Percentiles rank a stretch among this genome's conserved stretches.
Evolutionary conservation across 2,329 filamentous ascomycete genomes (phyloP).

Genomic region (Ophiostoma novo-ulmi): DNA sequence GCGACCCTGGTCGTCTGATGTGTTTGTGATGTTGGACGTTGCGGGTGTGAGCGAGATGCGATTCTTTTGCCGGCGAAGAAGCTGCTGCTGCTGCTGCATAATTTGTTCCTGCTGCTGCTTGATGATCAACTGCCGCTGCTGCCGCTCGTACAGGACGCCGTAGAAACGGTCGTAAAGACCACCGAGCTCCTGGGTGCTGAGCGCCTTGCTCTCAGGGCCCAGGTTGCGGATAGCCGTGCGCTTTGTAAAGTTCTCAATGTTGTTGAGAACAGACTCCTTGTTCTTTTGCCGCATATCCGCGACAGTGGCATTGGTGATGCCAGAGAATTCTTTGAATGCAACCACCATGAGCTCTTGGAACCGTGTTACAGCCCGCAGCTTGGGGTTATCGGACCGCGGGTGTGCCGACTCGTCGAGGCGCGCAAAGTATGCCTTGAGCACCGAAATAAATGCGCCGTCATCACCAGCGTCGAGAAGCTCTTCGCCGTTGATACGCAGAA

Average conservation of each 20-base stretch:
- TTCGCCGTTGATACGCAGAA: constrained; percentile 93
- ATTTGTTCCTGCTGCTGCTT: constrained; percentile 66
- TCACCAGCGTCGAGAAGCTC: constrained; percentile 89
- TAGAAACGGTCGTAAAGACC: constrained; percentile 94
- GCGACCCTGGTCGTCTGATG: constrained; percentile 67
- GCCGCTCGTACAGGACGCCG: constrained; percentile 80
- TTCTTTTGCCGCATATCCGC: constrained; percentile 85
- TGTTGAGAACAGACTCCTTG: constrained; percentile 88
- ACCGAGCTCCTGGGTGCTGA: constrained; percentile 79
- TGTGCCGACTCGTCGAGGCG: constrained; percentile 92
- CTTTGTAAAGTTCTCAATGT: constrained; percentile 96
- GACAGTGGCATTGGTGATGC: constrained; percentile 89
- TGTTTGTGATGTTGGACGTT: constrained; percentile 41
- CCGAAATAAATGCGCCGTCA: constrained; percentile 93
- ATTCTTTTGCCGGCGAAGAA: constrained; percentile 56
- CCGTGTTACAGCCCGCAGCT: constrained; percentile 84
- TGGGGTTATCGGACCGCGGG: constrained; percentile 90
- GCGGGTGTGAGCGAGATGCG: not conserved
- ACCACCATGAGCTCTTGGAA: constrained; percentile 99
- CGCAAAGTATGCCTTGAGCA: constrained; percentile 91
- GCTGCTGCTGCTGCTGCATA: constrained; percentile 67
- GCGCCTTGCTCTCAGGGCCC: constrained; percentile 88
- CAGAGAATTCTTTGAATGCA: constrained; percentile 95
- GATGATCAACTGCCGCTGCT: constrained; percentile 73
- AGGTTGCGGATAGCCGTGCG: constrained; percentile 93